Evolutionary conservation across 495 filamentous ascomycete species (phyloP).

Genomic region (Parmelia sp.): DNA sequence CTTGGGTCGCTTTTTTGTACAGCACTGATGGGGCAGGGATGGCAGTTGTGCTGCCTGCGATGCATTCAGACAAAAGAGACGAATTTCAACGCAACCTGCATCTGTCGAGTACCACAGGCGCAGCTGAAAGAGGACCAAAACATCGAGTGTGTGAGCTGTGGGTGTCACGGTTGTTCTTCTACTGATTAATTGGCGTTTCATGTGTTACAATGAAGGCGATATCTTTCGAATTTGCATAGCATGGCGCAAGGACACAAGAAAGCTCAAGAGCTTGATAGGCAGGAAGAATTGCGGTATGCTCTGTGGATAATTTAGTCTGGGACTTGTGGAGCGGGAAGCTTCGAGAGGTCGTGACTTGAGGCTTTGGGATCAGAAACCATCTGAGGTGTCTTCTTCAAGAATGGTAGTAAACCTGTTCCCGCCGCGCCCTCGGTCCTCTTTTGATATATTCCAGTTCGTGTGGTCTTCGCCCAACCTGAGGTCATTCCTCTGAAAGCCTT

Average conservation of each 20-base stretch:
- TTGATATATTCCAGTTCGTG: conserved; percentile 35
- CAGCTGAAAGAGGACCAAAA: conserved; percentile 86
- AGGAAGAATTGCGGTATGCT: no score
- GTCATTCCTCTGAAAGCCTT: conserved; percentile 17
- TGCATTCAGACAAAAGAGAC: conserved; percentile 99
- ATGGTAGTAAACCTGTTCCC: conserved; percentile 46
- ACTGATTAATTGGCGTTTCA: conserved; percentile 54
- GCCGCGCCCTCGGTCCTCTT: conserved; percentile 25
- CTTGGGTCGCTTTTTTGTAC: not conserved
- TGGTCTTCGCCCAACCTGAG: conserved; percentile 28
- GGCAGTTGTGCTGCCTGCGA: conserved; percentile 80
- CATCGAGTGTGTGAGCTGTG: conserved; percentile 93
- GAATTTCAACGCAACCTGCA: conserved; percentile 95
- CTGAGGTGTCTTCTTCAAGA: conserved; percentile 56
- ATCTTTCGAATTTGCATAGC: not conserved
- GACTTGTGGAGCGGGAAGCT: not conserved
- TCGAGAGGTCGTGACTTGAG: not conserved
- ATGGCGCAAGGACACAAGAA: conserved; percentile 5
- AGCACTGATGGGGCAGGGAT: not conserved
- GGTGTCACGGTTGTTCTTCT: conserved; percentile 84
- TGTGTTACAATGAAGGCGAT: not conserved
- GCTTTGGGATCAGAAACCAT: conserved; percentile 17
- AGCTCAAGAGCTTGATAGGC: not conserved
- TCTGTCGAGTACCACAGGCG: conserved; percentile 90
- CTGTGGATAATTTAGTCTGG: not conserved